Base-by-base conservation (phyloP, 2,329 filamentous ascomycete species). In the Fusarium napiforme region DNA sequence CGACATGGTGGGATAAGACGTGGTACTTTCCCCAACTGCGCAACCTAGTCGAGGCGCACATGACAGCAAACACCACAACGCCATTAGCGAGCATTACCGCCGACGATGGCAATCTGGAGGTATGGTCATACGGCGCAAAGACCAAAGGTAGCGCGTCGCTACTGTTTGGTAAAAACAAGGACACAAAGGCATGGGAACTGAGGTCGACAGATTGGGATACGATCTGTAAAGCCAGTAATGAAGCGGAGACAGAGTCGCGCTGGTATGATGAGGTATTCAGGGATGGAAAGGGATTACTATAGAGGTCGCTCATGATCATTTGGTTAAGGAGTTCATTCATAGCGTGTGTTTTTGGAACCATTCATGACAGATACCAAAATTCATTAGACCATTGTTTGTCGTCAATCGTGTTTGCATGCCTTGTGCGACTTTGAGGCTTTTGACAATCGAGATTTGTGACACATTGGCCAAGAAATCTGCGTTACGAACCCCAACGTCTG, bases 11-110 rank as follows among this genome's bases (percentile, higher is more conserved):
- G 76, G 69, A 77, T 60, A 76, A 71, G 60, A 78, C 72, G 23
- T 78, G 76, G 77, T 77, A 67, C 64, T 78, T 77, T 45, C 75
- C 76, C 11, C 67, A 77, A 21, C 53, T 77, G 42, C 71, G 75
- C 16, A 67, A 64, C n/a, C 70, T 78, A 2, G 16, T 77, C 28
- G 64, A 77, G 52, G 52, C 56, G 40, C 72, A 77, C 36, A 63
- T 62, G 59, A 34, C 53, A 16, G 30, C 71, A 69, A 76, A 62
- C 58, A 43, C 26, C 12, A 76, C 64, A 37, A 21, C 69, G 11
- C 56, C 74, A 12, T 28, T 76, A 37, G 55, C 63, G 19, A 74
- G 61, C 26, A 67, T 76, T 16, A 32, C 61, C 7, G 73, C 71
- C n/a, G 37, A 64, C 7, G 58, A 60, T 12, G 74, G 67, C 2